Evolutionary conservation across 2,329 filamentous ascomycete species (phyloP).

Genomic region (Phialocephala sp.): DNA sequence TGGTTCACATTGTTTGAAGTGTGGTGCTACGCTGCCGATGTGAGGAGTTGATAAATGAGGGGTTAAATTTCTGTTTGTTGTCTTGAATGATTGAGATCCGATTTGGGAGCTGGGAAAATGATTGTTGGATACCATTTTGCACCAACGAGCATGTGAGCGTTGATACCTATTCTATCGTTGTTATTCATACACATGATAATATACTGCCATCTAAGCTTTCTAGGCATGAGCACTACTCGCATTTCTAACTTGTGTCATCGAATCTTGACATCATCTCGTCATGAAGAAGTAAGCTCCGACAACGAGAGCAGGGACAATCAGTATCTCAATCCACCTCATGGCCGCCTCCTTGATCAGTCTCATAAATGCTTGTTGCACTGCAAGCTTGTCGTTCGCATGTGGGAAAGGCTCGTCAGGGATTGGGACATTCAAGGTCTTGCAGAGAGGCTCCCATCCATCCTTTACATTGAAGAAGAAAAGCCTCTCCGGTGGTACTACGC

Average conservation of each 20-base stretch:
- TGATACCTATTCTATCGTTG: neutral
- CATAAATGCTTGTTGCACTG: conserved; percentile 3
- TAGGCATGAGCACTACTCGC: neutral
- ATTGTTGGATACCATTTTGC: neutral
- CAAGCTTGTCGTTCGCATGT: conserved; percentile 36
- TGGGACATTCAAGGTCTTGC: conserved; percentile 41
- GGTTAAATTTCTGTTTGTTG: neutral
- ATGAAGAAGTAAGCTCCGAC: neutral
- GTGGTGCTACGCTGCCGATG: neutral
- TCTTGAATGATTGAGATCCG: no score
- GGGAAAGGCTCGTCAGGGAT: conserved; percentile 42
- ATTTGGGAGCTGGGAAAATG: neutral
- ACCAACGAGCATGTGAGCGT: neutral
- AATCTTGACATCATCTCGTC: neutral
- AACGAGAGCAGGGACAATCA: conserved; percentile 4
- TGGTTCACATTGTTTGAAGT: neutral
- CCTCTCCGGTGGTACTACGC: conserved; percentile 18
- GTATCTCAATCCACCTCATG: neutral
- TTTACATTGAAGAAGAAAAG: conserved; percentile 27
- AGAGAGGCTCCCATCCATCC: conserved; percentile 45
- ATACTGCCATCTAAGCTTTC: neutral
- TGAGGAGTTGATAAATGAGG: neutral
- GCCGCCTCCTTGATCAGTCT: neutral
- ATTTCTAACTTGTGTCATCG: neutral
- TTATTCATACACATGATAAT: neutral